Evolutionary conservation across 2,329 filamentous ascomycete species (phyloP).

Genomic region (Ceratocystis papillata): DNA sequence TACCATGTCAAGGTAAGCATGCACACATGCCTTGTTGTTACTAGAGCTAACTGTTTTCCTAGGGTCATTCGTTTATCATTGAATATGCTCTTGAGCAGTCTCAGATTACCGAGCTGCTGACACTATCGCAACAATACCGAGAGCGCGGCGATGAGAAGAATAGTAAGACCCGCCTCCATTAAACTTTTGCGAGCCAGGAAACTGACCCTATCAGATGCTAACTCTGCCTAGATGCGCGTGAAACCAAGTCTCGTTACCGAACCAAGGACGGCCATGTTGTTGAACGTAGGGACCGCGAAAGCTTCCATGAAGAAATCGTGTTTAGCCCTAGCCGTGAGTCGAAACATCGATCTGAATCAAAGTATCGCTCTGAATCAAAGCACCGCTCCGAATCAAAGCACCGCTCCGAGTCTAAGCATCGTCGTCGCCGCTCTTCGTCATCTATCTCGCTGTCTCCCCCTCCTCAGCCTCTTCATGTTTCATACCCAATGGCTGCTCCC

Average conservation of each 20-base stretch:
- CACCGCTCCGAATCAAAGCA: background rate
- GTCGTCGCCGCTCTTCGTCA: background rate
- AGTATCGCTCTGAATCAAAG: conserved; percentile 2
- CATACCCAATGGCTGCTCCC: conserved; percentile 21
- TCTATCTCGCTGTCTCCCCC: background rate
- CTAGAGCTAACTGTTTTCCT: conserved; percentile 29
- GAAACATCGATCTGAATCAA: background rate
- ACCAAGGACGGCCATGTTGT: conserved; percentile 22
- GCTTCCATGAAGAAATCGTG: conserved; percentile 23
- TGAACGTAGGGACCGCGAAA: conserved; percentile 21
- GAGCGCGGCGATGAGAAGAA: conserved; percentile 36
- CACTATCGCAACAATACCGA: conserved; percentile 66
- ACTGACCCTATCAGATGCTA: background rate
- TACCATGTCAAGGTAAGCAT: conserved; percentile 68
- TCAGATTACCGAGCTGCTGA: conserved; percentile 83
- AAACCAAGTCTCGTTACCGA: conserved; percentile 16
- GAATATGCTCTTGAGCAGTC: conserved; percentile 76
- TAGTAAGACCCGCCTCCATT: background rate
- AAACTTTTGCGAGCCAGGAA: background rate
- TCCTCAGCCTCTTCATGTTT: conserved; percentile 13
- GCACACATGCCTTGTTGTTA: background rate
- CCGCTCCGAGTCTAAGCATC: conserved; percentile 1
- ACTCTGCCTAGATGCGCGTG: background rate
- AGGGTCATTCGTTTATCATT: conserved; percentile 74
- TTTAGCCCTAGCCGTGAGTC: conserved; percentile 13